A percentile compares a stretch with the other conserved stretches of the same genome.
Evolutionary conservation across 179 eudicot genomes (phyloP).

Genomic region (Patellifolia procumbens): DNA sequence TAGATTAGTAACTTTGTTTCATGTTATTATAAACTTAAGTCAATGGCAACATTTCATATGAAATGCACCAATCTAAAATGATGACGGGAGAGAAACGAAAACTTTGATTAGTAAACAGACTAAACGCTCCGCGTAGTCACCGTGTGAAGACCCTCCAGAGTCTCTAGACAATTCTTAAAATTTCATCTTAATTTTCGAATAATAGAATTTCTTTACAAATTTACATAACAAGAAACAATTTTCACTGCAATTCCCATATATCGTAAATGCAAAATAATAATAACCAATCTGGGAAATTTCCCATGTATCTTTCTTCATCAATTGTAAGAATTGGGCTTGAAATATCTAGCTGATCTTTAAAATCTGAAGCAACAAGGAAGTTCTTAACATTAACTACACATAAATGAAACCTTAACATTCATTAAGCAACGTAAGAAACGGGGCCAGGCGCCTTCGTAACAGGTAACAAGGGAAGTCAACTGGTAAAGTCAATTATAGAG

Average conservation of each 20-base stretch:
- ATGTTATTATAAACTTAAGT: no score
- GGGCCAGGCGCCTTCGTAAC: background rate
- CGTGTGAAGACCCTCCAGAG: no score
- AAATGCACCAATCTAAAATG: background rate
- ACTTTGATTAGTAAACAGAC: no score
- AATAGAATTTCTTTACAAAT: background rate
- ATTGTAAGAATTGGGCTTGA: no score
- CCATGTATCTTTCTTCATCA: no score
- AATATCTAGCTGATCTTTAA: background rate
- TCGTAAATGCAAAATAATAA: no score
- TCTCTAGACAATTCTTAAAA: background rate
- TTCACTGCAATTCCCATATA: background rate
- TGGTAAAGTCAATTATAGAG: background rate
- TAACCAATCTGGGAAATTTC: background rate
- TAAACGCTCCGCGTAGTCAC: background rate
- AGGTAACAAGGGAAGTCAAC: background rate
- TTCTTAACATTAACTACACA: background rate
- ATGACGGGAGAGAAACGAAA: no score
- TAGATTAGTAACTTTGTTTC: no score
- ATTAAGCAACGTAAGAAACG: background rate
- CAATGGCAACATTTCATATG: background rate
- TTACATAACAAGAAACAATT: background rate
- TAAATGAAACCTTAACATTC: background rate
- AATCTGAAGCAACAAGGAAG: background rate
- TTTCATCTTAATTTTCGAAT: background rate